phyloP scores from a whole-genome alignment of 768 basidiomycete species.

The Agaricus subrufescens region DNA sequence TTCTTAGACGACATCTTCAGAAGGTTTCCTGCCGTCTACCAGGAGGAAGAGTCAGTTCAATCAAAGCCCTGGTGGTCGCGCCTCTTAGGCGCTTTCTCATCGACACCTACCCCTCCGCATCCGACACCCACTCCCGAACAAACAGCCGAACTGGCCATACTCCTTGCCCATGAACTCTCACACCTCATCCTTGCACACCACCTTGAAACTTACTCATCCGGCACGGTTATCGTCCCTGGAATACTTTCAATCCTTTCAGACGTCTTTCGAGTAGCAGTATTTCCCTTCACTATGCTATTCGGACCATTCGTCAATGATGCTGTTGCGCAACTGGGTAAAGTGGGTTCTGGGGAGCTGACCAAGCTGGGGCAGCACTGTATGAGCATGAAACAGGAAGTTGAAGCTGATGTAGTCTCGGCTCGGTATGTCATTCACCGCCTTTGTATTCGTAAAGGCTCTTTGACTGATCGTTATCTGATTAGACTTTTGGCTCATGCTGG shows the following conservation, averaged over 20 bases:
- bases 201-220: conserved; percentile 85
- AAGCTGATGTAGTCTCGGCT: conserved; percentile 87
- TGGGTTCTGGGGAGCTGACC: conserved; percentile 70
- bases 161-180: conserved; percentile 90
- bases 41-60: conserved; percentile 14
- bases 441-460: not conserved
- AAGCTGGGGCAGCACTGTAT: conserved; percentile 75
- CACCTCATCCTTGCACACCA: conserved; percentile 91
- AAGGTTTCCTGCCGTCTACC: conserved; percentile 29
- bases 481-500: conserved; percentile 92
- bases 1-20: conserved; percentile 84
- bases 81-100: conserved; percentile 41
- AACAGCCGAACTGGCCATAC: conserved; percentile 82
- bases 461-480: not conserved
- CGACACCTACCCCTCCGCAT: conserved; percentile 28
- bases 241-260: conserved; percentile 75
- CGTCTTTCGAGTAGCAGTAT: conserved; percentile 70
- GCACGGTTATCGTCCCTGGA: conserved; percentile 77
- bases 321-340: conserved; percentile 73
- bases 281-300: conserved; percentile 86
- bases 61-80: conserved; percentile 41
- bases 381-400: conserved; percentile 80
- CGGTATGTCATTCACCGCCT: conserved; percentile 40
- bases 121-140: conserved; percentile 73
- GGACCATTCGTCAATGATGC: conserved; percentile 97